phyloP scores from a whole-genome alignment of 768 basidiomycete species.

The Daedalea quercina region DNA sequence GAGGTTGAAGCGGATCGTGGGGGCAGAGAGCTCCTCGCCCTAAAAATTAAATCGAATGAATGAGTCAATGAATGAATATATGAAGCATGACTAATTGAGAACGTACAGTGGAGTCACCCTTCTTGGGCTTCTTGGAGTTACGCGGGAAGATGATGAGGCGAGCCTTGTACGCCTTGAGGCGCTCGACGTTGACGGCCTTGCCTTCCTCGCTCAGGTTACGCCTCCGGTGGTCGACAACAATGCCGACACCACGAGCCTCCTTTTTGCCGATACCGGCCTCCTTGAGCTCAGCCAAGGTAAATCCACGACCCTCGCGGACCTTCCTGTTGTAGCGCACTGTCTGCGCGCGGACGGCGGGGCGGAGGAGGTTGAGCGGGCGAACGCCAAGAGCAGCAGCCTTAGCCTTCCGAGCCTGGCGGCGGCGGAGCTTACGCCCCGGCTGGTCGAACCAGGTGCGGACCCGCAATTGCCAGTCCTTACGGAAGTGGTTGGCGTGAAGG shows the following conservation, averaged over 20 bases:
- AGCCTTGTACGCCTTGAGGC: constrained; percentile 88
- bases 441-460: constrained; percentile 99
- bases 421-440: constrained; percentile 93
- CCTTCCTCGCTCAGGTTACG: constrained; percentile 96
- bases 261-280: constrained; percentile 92
- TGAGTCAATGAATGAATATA: not conserved
- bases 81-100: not conserved
- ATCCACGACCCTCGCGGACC: constrained; percentile 93
- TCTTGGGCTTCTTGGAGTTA: constrained; percentile 92
- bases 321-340: constrained; percentile 98
- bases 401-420: constrained; percentile 85
- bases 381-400: constrained; percentile 91
- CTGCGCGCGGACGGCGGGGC: constrained; percentile 94
- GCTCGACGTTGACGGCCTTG: constrained; percentile 90
- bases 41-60: constrained; percentile 25
- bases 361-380: constrained; percentile 85
- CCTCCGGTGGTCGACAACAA: constrained; percentile 96
- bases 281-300: constrained; percentile 91
- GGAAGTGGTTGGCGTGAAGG: constrained; percentile 92
- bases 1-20: constrained; percentile 62
- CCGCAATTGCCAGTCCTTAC: constrained; percentile 98
- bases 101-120: constrained; percentile 85
- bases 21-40: constrained; percentile 77
- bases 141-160: constrained; percentile 96
- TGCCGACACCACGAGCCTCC: constrained; percentile 87